Evolutionary conservation across 257 asterid genomes (phyloP), one percentile per base, ranked within the genome.

Genomic region (Perilla frutescens): DNA sequence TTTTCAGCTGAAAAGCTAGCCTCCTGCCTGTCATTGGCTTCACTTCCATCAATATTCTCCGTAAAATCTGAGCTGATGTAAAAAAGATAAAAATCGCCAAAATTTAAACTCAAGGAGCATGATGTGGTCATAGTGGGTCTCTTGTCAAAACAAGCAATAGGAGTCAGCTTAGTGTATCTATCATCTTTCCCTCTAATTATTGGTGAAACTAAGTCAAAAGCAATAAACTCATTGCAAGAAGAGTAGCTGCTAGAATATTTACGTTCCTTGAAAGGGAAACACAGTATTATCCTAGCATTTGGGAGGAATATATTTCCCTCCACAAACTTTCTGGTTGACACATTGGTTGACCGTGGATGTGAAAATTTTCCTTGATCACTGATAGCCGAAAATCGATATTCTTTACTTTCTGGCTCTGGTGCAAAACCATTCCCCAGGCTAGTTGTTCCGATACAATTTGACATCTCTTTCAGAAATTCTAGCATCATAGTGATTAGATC

Each of bases 271-370:
- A 15, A 79, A 75, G 98, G 95, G 62, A 90, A 89, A 84, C 88
- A 85, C 57, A 95, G 71, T 60, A 95, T 81, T 65, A 95, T 88
- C 83, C 98, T 89, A 64, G 94, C 91, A 84, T 84, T 83, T 80
- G 87, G 84, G 76, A 95, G 82, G 76, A 77, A 84, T 81, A 95
- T 76, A 72, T 77, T 81, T 68, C 91, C 92, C 81, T 72, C 83
- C 62, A 87, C 68, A 75, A 50, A 73, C 79, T 83, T 84, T 72
- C 72, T 69, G 26, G 79, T 58, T 34, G 89, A 76, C 62, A 34
- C 56, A 55, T 65, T 70, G 54, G 84, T 57, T 76, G 76, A 57
- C 76, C 48, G 70, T 81, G 80, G 55, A 71, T 37, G 70, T 58
- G 84, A 73, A 53, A 41, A 45, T 43, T 79, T 84, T 72, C 79